Evolutionary conservation across 129 eudicot species (phyloP), one percentile per base, ranked within the genome.

Genomic region (Pseudognaphalium luteoalbum): DNA sequence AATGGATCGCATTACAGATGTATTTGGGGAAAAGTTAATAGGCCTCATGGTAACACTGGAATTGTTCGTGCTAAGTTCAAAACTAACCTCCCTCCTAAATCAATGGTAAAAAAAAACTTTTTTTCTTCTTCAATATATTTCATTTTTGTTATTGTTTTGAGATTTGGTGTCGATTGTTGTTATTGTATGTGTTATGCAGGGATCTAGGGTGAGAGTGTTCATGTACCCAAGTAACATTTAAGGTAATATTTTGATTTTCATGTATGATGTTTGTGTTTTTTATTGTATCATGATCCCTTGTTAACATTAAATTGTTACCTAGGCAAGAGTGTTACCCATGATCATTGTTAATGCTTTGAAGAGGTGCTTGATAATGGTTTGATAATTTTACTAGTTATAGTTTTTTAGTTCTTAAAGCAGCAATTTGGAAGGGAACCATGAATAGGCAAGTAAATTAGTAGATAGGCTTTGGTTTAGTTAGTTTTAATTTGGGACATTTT

Each of bases 31-130:
- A 89, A 91, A 81, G 90, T 91, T 35, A 75, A 79, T n/a, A 90
- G 97, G 66, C 97, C 97, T 28, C 97, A 91, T 74, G 97, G 97
- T 35, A 89, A 91, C 89, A 91, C 83, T 58, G 97, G 97, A 32
- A 80, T 91, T 32, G 97, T 91, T 20, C 87, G 92, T 2, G 96
- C 96, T 71, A 89, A 89, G 86, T 89, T 91, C 86, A 89, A 60
- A 54, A 89, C 97, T 54, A 91, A 91, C 42, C 85, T 91, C 20
- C 97, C 97, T 4, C 97, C 97, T 4, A 91, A 91, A 71, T 87
- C 97, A 70, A 91, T 91, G 97, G 96, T 88, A 90, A 15, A 32
- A 8, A n/a, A n/a, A n/a, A n/a, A n/a, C n/a, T n/a, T n/a, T n/a
- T n/a, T n/a, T n/a, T n/a, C n/a, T n/a, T n/a, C n/a, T n/a, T n/a